Conservation (phyloP, 768 basidiomycete species). For the Serpula lacrymans region DNA sequence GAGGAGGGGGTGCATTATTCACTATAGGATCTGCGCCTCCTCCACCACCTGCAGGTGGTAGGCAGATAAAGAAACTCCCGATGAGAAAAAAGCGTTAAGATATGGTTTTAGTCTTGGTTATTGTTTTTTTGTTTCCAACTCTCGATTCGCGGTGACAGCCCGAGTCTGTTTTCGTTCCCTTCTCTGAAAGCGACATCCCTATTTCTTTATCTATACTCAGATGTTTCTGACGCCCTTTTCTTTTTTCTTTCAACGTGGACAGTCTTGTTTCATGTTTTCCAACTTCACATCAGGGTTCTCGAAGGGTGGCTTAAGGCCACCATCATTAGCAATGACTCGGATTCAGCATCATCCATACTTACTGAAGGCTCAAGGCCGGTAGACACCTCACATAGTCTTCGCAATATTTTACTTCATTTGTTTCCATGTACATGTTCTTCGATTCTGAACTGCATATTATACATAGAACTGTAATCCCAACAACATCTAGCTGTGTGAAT, state of each 20-base stretch:
- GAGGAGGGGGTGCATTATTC: constrained; percentile 41
- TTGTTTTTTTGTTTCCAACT: too few species aligned
- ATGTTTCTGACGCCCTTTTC: constrained; percentile 4
- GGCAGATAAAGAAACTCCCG: constrained; percentile 56
- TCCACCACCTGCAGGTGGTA: constrained; percentile 29
- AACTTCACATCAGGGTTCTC: constrained; percentile 11
- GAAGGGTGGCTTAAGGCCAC: constrained; percentile 28
- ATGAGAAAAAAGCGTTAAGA: too few species aligned
- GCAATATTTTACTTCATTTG: constrained; percentile 17
- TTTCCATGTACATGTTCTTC: constrained; percentile 3
- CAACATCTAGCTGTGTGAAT: too few species aligned
- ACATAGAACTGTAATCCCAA: constrained; percentile 16
- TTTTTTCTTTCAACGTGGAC: not conserved
- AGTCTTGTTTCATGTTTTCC: constrained; percentile 1
- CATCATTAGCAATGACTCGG: too few species aligned
- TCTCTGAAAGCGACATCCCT: too few species aligned
- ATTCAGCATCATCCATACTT: too few species aligned
- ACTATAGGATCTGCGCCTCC: constrained; percentile 59
- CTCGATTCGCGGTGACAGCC: too few species aligned
- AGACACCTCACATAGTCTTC: constrained; percentile 19
- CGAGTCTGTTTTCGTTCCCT: too few species aligned
- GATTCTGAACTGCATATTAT: constrained; percentile 8
- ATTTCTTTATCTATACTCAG: constrained; percentile 5
- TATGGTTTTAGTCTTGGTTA: too few species aligned
- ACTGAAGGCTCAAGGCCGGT: constrained; percentile 33